These are phyloP conservation scores for Aphanomyces euteiches DNA, from an alignment of 352 stramenopile genomes.

Conservation along the genomic window DNA sequence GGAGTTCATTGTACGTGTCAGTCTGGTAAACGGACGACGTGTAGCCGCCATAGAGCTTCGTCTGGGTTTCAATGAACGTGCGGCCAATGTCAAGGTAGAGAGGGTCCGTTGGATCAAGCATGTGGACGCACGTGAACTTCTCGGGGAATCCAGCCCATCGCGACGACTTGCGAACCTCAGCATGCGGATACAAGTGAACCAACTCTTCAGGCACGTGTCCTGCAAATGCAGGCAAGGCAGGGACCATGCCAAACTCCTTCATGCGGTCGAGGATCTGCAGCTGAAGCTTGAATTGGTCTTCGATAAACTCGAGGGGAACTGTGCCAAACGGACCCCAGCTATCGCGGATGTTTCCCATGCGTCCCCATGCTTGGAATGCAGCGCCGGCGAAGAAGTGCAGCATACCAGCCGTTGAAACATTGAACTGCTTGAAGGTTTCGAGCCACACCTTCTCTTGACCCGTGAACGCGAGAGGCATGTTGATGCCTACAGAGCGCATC, in stretches of 20 bases:
- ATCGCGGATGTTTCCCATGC: slow-evolving; percentile 86
- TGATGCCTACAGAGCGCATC: slow-evolving; percentile 56
- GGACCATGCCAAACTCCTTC: slow-evolving; percentile 86
- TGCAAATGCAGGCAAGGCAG: slow-evolving; percentile 83
- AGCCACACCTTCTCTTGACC: slow-evolving; percentile 88
- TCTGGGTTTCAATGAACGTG: slow-evolving; percentile 69
- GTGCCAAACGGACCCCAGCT: slow-evolving; percentile 73
- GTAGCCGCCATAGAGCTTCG: slow-evolving; percentile 57
- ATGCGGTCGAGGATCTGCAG: slow-evolving; percentile 75
- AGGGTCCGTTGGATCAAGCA: slow-evolving; percentile 75
- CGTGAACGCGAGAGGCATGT: slow-evolving; percentile 87
- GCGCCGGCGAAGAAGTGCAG: slow-evolving; percentile 86
- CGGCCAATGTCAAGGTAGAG: slow-evolving; percentile 79
- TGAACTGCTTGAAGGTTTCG: slow-evolving; percentile 79
- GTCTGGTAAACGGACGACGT: slow-evolving; percentile 74
- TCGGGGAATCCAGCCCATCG: slow-evolving; percentile 76
- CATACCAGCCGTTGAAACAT: slow-evolving; percentile 68
- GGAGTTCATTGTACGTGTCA: slow-evolving; percentile 82
- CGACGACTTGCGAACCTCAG: slow-evolving; percentile 74
- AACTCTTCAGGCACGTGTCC: slow-evolving; percentile 86
- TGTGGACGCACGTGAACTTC: slow-evolving; percentile 78
- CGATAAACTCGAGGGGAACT: slow-evolving; percentile 78
- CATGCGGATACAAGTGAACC: slow-evolving; percentile 56
- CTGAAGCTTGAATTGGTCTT: slow-evolving; percentile 73
- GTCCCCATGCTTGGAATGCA: slow-evolving; percentile 83